Evolutionary conservation across 345 rosid genomes (phyloP), one percentile per base, ranked within the genome.

Genomic region (Gossypium mustelinum): DNA sequence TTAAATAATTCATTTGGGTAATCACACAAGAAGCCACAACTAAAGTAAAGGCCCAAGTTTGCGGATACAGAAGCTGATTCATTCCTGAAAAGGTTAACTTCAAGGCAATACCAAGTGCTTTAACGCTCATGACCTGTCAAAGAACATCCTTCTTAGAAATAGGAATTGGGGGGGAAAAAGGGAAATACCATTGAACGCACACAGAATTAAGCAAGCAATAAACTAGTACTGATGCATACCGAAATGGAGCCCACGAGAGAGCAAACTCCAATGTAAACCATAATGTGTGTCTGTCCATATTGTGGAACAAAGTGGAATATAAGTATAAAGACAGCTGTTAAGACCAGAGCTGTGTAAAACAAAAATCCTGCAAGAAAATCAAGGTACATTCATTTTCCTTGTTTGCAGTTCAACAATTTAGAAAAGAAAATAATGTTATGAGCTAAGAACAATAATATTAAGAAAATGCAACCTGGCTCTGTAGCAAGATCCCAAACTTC

Each of bases 401-500:
- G 29, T 48, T 12, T 63, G 29, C 77, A 63, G 7, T 63, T 50
- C 7, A 27, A 58, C 51, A 58, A 43, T 7, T 27, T 16, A 12
- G 29, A 77, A 9, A 34, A 41, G 48, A n/a, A n/a, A 34, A 20
- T 11, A 70, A 52, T 70, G 47, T 5, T 20, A 18, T n/a, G 48
- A 72, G 67, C 20, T 48, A 25, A 24, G 12, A 48, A 17, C 56
- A 68, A 41, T 55, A 27, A 2, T 11, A 44, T 55, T 55, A 12
- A 39, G 11, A 48, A 43, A 39, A 41, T 41, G 51, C 43, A 76
- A 94, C 99, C 99, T 82, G 99, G 98, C 85, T 93, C 99, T 3
- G 98, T 95, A 54, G 99, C 99, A 84, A 93, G 99, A 81, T 86
- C 87, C 99, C 99, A 95, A 74, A 93, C 98, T 85, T 95, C 92